Evolutionary conservation across 2,329 filamentous ascomycete genomes (phyloP), one percentile per base, ranked within the genome.

Genomic region (Ophiosphaerella herpotricha): DNA sequence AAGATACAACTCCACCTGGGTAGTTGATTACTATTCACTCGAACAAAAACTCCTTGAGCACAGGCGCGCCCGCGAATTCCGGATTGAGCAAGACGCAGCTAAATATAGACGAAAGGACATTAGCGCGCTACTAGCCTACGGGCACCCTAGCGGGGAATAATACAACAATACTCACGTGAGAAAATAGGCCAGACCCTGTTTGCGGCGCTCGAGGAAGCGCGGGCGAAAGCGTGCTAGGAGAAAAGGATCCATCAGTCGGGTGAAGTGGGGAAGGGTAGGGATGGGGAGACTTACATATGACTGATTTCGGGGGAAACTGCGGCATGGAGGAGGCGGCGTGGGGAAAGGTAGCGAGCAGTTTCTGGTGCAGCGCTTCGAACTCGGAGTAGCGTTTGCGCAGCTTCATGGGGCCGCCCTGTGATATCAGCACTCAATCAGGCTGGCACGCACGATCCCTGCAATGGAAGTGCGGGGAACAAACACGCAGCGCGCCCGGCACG

Each of bases 51-150:
- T 96, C 91, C 70, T 94, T 96, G 37, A 96, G 80, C 2, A 96
- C 85, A 0, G 91, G 90, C n/a, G 90, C 94, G 9, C 89, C 89
- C 31, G 91, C 90, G 68, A 97, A 97, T 72, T 97, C 91, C 0
- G 93, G 93, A 72, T 97, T 97, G 26, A 97, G 77, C 58, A 97
- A 76, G 54, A 97, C 87, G 75, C 92, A 97, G 70, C 91, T 96
- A 67, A 38, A 50, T 57, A 47, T 50, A 58, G 55, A 50, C 67
- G 49, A 68, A 62, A 46, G 57, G 54, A 66, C 52, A 48, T 56
- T 32, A 55, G 47, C 63, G 63, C 52, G 57, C 39, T 6, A 45
- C 43, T 21, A 21, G 18, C 18, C 18, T 21, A 21, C 18, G 4
- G 4, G 4, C 18, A 21, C 18, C 18, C 18, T 1, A 21, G 18